Percentiles rank a stretch among this genome's conserved stretches.
Evolutionary conservation across 495 filamentous ascomycete species (phyloP).

Genomic region (Apiosordaria backusii): DNA sequence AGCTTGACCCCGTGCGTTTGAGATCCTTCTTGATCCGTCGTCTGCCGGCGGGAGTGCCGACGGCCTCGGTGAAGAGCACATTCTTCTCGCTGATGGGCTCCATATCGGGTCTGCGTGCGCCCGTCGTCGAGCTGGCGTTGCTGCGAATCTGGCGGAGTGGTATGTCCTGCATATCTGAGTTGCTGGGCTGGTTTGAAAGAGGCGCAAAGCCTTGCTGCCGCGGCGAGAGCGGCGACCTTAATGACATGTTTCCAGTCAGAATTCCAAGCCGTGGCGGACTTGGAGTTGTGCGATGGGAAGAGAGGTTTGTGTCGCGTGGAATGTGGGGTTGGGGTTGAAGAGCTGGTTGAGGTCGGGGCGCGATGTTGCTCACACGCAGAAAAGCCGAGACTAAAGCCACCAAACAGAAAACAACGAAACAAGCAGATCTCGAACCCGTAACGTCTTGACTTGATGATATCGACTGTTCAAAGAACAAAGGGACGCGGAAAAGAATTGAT

Average conservation of each 20-base stretch:
- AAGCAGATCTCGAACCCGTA: background rate
- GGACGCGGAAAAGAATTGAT: background rate
- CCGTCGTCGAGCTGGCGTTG: slow-evolving; percentile 47
- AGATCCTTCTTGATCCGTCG: slow-evolving; percentile 51
- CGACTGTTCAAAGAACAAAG: too few species aligned
- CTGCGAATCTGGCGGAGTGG: slow-evolving; percentile 50
- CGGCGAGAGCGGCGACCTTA: slow-evolving; percentile 30
- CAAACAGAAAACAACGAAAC: background rate
- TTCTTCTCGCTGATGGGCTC: slow-evolving; percentile 33
- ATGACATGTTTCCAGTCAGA: slow-evolving; percentile 25
- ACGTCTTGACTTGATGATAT: too few species aligned
- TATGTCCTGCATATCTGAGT: slow-evolving; percentile 44
- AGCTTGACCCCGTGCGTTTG: slow-evolving; percentile 52
- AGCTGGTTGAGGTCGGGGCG: background rate
- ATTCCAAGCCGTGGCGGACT: background rate
- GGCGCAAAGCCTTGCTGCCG: slow-evolving; percentile 31
- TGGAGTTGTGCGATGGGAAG: background rate
- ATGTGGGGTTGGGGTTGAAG: slow-evolving; percentile 4
- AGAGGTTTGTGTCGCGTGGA: background rate
- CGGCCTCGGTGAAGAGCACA: slow-evolving; percentile 47
- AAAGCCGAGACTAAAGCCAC: too few species aligned
- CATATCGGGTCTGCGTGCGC: slow-evolving; percentile 43
- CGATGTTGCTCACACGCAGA: too few species aligned
- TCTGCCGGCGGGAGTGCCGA: slow-evolving; percentile 45
- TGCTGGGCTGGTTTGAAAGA: slow-evolving; percentile 25